Percentiles rank a stretch among this genome's conserved stretches.
Evolutionary conservation across 495 filamentous ascomycete genomes (phyloP).

Genomic region (Delitschia confertaspora): DNA sequence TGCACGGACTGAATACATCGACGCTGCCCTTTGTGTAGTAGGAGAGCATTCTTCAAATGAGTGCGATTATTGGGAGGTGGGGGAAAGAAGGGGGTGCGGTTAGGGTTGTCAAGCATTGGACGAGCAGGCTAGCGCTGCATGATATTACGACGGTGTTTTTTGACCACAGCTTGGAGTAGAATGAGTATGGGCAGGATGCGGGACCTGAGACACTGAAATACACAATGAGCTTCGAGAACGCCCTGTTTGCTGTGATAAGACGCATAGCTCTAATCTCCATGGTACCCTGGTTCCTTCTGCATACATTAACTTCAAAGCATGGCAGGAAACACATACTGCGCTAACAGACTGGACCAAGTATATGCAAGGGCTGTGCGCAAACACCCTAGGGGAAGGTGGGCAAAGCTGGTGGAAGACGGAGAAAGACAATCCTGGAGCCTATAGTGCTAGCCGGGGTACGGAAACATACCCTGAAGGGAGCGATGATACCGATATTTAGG

Average conservation of each 20-base stretch:
- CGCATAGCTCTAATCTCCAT: conserved; percentile 6
- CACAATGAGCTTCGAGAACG: neutral
- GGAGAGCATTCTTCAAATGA: conserved; percentile 3
- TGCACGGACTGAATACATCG: neutral
- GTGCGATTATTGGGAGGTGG: neutral
- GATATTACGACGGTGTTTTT: conserved; percentile 9
- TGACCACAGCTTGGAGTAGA: conserved; percentile 7
- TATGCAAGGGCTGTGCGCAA: neutral
- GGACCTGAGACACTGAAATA: neutral
- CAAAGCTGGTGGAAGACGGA: neutral
- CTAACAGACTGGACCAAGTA: conserved; percentile 7
- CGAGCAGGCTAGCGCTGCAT: conserved; percentile 5
- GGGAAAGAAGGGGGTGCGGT: neutral
- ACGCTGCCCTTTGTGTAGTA: conserved; percentile 5
- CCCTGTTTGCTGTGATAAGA: conserved; percentile 4
- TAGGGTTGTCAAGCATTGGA: neutral
- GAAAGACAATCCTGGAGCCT: conserved; percentile 10
- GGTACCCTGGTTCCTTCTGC: neutral
- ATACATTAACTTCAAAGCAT: conserved; percentile 1
- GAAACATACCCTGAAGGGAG: no score
- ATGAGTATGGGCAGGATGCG: neutral
- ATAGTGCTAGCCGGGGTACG: conserved; percentile 3
- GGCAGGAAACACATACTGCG: conserved; percentile 3
- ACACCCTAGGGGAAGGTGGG: neutral
- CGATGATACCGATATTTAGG: no score